Base-by-base conservation (phyloP, 2,329 filamentous ascomycete genomes). In the Colletotrichum sp. region DNA sequence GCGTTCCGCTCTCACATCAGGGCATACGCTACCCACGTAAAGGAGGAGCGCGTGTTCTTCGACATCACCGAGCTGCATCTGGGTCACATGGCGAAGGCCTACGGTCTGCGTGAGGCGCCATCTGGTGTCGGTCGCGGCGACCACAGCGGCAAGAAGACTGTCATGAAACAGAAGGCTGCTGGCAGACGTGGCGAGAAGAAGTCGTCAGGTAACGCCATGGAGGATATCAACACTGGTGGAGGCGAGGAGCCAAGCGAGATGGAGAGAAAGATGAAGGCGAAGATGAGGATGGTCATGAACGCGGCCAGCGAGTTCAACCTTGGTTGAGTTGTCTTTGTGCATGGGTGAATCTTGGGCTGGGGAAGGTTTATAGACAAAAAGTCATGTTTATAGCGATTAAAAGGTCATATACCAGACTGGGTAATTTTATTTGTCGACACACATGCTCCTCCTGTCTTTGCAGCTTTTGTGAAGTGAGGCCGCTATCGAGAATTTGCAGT, bases 41-140 rank as follows among this genome's bases (percentile, higher is more conserved):
- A 94, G 34, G 93, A 93, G 58, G 97, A 99, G 86, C 91, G 97
- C 68, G 88, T 88, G 68, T 96, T 94, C 82, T 99, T 99, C 83
- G 95, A 98, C 83, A 97, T 98, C 84, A 96, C 95, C 76, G 92
- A 95, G 80, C 87, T 99, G 62, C 97, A 99, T 83, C 87, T 98
- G 9, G 97, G 97, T 5, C 97, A 99, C 87, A 88, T 97, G 78
- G 96, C 96, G 9, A 99, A 99, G 88, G 95, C 94, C 30, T 99
- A 98, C 82, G 97, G 93, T 3, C 86, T 99, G 78, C 90, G 97
- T 78, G 97, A 99, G 83, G 93, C 95, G 36, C 97, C 97, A 0
- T 94, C 94, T 7, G 94, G 94, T 66, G 97, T 99, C 70, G 93
- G 93, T 38, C 88, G 88, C 3, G 89, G 90, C 12, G 83, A 90